Evolutionary conservation across 768 basidiomycete species (phyloP), one percentile per base, ranked within the genome.

Genomic region (Termitomyces sp.): DNA sequence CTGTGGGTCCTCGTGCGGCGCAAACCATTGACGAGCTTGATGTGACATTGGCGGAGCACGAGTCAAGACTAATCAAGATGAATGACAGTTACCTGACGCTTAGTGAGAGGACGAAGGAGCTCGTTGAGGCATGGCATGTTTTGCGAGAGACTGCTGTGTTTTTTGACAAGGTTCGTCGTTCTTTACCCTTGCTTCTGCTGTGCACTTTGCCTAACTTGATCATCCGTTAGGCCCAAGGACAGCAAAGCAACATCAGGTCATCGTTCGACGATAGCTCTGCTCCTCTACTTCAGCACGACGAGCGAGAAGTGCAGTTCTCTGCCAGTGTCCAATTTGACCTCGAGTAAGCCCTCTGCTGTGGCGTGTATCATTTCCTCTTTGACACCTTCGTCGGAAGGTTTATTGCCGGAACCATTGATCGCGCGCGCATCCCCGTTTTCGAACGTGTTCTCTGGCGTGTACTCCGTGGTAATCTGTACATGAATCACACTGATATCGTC

Each of bases 381-480:
- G 22, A 34, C 53, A 7, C 15, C 59, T 32, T 30, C 12, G 57
- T 3, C 1, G n/a, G 11, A 15, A 93, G 91, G 63, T 99, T 99
- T 64, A 89, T 99, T 22, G 87, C 97, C 3, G 97, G 97, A 26
- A 98, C 96, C 0, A 93, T 98, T 60, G 95, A 98, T 64, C 90
- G 97, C 45, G 75, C 87, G 9, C 87, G 95, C 54, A 79, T 98
- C 65, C 83, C 90, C 1, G 95, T 93, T 5, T 98, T 99, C 52
- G 97, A 99, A 72, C 88, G 97, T 17, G 91, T 99, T 19, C 82
- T 98, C 47, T 99, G 97, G 97, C 91, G 97, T 62, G 92, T 98
- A 34, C 80, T 98, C 19, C 87, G 97, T 56, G 97, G 97, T 48
- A 98, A 99, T 68, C 77, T 99, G 21, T 99, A 96, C 76, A 98